Base-by-base conservation (phyloP, 1,139 yeast species). In the Yamadazyma trypodendri region DNA sequence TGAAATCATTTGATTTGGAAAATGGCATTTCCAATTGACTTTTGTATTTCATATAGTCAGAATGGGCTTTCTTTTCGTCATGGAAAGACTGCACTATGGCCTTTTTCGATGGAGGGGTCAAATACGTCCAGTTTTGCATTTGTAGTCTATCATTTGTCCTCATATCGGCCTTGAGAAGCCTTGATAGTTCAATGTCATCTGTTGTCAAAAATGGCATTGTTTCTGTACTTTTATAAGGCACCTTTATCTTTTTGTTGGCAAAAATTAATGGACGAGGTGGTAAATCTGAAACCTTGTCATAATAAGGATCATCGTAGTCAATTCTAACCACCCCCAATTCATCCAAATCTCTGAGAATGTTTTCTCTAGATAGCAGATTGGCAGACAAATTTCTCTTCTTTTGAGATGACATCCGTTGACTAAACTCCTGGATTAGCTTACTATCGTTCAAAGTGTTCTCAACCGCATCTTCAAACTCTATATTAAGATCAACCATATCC, bases 231-330 rank as follows among this genome's bases (percentile, higher is more conserved):
- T 43, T 40, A 6, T 55, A 49, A 0, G 72, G 70, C 2, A 81
- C 58, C 1, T 54, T 62, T 44, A 81, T 79, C 46, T 75, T 77
- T 41, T 72, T 77, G 15, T 89, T 89, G 0, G 90, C 89, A 59
- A 79, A 81, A 2, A 77, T 58, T 42, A 81, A 70, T 0, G 94
- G 81, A 20, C 63, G 65, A 1, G 59, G 37, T 2, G 83, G 81
- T 4, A 77, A 63, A 46, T 84, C 86, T 1, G 55, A 52, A 0
- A 64, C 57, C 23, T 70, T 64, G 17, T 81, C 73, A 50, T 77
- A 89, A 47, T 62, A 79, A 0, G 96, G 96, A 42, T 77, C 84
- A 2, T 50, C 44, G 51, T 84, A 83, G 15, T 79, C 71, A 9
- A 77, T 61, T 44, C 73, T 67, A 2, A 84, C 71, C 5, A 74